Base-by-base conservation (phyloP, 495 filamentous ascomycete genomes). In the Aspergillus asperescens region DNA sequence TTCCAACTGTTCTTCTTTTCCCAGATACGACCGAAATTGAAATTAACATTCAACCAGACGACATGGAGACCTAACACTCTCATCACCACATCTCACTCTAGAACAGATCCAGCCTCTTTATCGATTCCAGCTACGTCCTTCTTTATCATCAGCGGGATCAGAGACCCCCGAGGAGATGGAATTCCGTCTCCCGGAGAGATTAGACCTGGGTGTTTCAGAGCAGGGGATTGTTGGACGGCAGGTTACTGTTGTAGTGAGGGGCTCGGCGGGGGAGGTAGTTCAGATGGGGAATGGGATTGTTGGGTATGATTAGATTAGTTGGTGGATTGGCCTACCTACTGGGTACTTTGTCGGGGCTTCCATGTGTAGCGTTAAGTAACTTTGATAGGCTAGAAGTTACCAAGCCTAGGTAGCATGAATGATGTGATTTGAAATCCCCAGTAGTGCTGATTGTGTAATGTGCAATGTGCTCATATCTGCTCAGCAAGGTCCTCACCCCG, bases 131-230 rank as follows among this genome's bases (percentile, higher is more conserved):
- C 24, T 73, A 19, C 20, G 24, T 22, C 51, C 40, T 5, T 15
- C 44, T 0, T 28, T 23, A 18, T 20, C 18, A 25, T 19, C 20
- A 27, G 1, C 12, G 22, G 9, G 6, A 19, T 27, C 20, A 45
- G 15, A 5, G 25, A n/a, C 4, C 5, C n/a, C 22, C 4, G 18
- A 4, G 5, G 34, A 63, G 41, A 62, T 74, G 22, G 81, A 81
- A 53, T 74, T 81, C 3, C 63, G 73, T 54, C 64, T 83, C 18
- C 79, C 85, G 4, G 69, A 77, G 29, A 75, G 81, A 54, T 58
- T 86, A 60, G 81, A 79, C 64, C 67, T 86, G 68, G 77, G 67
- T 6, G 63, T 73, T 25, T 75, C 71, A 12, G 66, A 69, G 41
- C 60, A 49, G n/a, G 71, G 71, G 10, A 68, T 75, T 24, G 66